Percentiles rank a stretch among this genome's conserved stretches.
Evolutionary conservation across 2,329 filamentous ascomycete genomes (phyloP).

Genomic region (Arthroderma sp.): DNA sequence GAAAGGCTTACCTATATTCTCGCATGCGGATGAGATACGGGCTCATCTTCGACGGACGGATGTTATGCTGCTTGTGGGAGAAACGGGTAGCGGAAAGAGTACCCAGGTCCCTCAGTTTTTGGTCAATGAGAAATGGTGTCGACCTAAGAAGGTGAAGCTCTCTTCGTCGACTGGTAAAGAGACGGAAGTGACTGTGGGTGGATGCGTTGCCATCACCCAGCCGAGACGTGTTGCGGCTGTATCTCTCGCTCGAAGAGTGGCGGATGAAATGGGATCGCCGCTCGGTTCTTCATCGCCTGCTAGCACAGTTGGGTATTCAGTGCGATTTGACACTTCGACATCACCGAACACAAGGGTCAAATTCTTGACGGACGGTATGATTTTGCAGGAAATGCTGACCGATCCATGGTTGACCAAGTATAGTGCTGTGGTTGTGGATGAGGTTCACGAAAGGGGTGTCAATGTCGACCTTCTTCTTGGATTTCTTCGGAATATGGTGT

Average conservation of each 20-base stretch:
- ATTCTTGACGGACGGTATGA: conserved; percentile 90
- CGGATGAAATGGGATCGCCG: conserved; percentile 62
- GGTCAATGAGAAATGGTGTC: conserved; percentile 66
- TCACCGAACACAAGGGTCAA: conserved; percentile 79
- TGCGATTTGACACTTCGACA: conserved; percentile 80
- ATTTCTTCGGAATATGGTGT: conserved; percentile 68
- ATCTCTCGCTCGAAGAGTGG: conserved; percentile 74
- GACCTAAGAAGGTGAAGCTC: conserved; percentile 42
- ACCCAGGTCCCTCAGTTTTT: conserved; percentile 93
- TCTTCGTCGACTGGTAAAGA: conserved; percentile 14
- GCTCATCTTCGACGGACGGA: conserved; percentile 50
- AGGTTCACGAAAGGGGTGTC: conserved; percentile 90
- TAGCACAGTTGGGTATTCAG: conserved; percentile 74
- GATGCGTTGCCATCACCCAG: conserved; percentile 85
- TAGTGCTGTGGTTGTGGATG: conserved; percentile 82
- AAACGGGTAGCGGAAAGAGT: conserved; percentile 93
- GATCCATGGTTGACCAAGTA: conserved; percentile 76
- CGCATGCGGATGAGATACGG: conserved; percentile 57
- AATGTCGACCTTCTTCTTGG: conserved; percentile 87
- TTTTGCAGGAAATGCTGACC: conserved; percentile 81
- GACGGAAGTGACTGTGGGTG: conserved; percentile 49
- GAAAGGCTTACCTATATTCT: conserved; percentile 68
- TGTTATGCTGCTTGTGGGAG: conserved; percentile 74
- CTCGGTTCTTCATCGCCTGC: conserved; percentile 46
- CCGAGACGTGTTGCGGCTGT: conserved; percentile 88